Base-by-base conservation (phyloP, 2,329 filamentous ascomycete genomes). In the Rosellinia necatrix region DNA sequence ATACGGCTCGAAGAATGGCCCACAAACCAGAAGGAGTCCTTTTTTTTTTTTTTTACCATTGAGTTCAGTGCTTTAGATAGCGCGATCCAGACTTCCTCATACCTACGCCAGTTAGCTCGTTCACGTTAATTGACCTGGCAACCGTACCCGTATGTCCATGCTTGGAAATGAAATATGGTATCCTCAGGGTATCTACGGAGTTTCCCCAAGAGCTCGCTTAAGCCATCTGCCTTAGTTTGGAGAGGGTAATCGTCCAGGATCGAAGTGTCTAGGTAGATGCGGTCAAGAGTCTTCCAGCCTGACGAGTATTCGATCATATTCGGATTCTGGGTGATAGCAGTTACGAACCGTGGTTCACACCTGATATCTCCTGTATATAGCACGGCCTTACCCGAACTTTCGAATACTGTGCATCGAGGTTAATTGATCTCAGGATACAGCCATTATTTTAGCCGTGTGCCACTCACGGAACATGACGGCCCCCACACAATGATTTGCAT, bases 401-500 rank as follows among this genome's bases (percentile, higher is more conserved):
- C 90, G 24, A 97, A 88, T 15, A 97, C 80, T 83, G 15, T 2
- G 6, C 21, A 2, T 8, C 0, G 1, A 29, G 1, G 21, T 67
- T 3, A 49, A 17, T 13, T 38, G 6, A 62, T 15, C 3, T 12
- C 1, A 0, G 8, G 3, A 15, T 2, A 4, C n/a, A n/a, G n/a
- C n/a, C n/a, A n/a, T n/a, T n/a, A n/a, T n/a, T n/a, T n/a, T n/a
- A n/a, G n/a, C n/a, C n/a, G n/a, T n/a, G n/a, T n/a, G 1, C 21
- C 2, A 71, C 81, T 62, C 69, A 85, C 82, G 77, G 68, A 97
- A 97, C 91, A 96, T 96, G 15, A 94, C 91, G 15, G 91, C 87
- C 0, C 93, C 92, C 0, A 88, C 82, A 66, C 93, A 97, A 69
- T 97, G 93, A 65, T 97, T 97, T 1, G 93, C 92, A 75, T 96